Conservation (phyloP, 1,284 basidiomycete species). For the Mycocalia duriaeana region DNA sequence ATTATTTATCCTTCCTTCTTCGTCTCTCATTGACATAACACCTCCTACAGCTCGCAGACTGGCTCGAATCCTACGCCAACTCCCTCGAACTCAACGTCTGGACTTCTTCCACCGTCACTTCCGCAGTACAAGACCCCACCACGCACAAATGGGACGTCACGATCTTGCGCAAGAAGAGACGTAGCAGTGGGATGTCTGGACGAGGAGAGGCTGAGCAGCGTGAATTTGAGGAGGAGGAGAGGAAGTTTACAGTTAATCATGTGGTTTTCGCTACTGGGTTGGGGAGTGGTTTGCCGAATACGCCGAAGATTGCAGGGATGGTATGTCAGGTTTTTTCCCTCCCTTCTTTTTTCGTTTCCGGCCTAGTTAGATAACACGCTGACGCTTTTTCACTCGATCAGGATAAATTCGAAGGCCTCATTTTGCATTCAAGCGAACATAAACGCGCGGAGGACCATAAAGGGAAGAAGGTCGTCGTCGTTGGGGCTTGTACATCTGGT, state of each 20-base stretch:
- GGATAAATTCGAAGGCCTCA: constrained; percentile 61
- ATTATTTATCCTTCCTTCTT: too few species aligned
- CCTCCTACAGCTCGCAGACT: constrained; percentile 63
- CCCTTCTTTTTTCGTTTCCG: too few species aligned
- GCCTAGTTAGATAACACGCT: too few species aligned
- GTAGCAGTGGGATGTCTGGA: too few species aligned
- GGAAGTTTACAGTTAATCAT: constrained; percentile 49
- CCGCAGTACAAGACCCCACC: constrained; percentile 39
- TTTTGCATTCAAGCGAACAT: constrained; percentile 53
- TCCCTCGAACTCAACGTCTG: constrained; percentile 64
- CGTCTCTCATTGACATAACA: too few species aligned
- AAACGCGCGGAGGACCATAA: constrained; percentile 43
- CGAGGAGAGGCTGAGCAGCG: constrained; percentile 32
- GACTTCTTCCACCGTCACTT: constrained; percentile 48
- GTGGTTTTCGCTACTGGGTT: constrained; percentile 61
- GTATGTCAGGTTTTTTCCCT: constrained; percentile 10
- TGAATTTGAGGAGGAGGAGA: constrained; percentile 39
- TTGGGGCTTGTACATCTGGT: constrained; percentile 64
- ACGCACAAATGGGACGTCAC: constrained; percentile 51
- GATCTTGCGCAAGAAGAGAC: constrained; percentile 43
- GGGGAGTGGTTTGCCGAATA: constrained; percentile 43
- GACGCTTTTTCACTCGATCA: constrained; percentile 43
- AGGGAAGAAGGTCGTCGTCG: constrained; percentile 58
- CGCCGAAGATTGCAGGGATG: constrained; percentile 41
- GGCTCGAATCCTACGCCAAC: constrained; percentile 64